Base-by-base conservation (phyloP, 495 filamentous ascomycete genomes). In the Glutinoglossum americanum region DNA sequence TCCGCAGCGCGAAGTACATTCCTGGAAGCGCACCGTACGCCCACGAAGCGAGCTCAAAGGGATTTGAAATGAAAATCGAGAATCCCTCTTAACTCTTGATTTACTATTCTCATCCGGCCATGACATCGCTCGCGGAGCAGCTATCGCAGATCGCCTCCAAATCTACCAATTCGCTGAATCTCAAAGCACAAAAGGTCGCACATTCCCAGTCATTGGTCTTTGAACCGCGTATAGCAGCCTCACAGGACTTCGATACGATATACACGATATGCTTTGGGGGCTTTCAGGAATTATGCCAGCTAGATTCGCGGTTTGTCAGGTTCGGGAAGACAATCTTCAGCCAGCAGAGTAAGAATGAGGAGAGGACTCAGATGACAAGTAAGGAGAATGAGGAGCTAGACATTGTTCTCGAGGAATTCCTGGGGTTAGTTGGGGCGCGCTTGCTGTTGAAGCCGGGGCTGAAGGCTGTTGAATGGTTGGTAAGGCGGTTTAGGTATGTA, bases 141-240 rank as follows among this genome's bases (percentile, higher is more conserved):
- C 66, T 94, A 69, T 81, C 83, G 71, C 78, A 83, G 65, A 84
- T 92, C 63, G 81, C 85, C 59, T 77, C 80, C 58, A 81, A 81
- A 62, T 86, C 85, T 57, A 84, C 82, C 55, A 80, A 82, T 69
- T 77, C 81, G 45, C 78, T 97, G 58, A 84, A 97, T 65, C 79
- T 93, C 51, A 93, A 94, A 66, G 84, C 86, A 54, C 84, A 95
- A 69, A 89, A 87, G 69, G 74, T 83, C 41, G 76, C 85, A 27
- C 90, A 97, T 72, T 87, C 85, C 51, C 85, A 92, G 63, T 97
- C 92, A 17, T 68, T 99, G 55, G 82, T 99, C 56, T 99, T 89
- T 69, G 87, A 93, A 63, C 77, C 80, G 41, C 76, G 79, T 63
- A 74, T 84, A 60, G 93, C 92, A 35, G 81, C 82, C 13, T 77